These are phyloP conservation scores for Colletotrichum musae DNA, from an alignment of 2,329 filamentous ascomycete genomes.

Conservation along the genomic window DNA sequence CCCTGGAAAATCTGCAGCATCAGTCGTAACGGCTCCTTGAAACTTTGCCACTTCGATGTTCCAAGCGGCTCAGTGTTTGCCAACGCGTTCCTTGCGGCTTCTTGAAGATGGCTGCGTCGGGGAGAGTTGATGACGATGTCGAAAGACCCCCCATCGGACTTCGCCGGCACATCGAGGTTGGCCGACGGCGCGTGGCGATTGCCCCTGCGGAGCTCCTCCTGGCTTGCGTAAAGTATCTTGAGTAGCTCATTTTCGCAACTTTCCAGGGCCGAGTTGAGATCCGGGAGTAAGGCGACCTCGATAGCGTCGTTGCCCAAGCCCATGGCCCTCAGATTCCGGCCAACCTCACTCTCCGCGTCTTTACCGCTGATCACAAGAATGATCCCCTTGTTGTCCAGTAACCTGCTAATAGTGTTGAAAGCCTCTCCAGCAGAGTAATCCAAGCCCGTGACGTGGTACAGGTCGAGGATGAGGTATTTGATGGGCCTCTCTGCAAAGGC, in stretches of 20 bases:
- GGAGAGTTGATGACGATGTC: conserved; percentile 80
- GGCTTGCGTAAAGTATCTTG: conserved; percentile 81
- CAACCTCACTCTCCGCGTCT: conserved; percentile 81
- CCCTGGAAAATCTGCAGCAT: conserved; percentile 97
- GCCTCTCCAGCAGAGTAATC: conserved; percentile 98
- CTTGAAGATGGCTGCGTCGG: conserved; percentile 81
- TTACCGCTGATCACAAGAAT: conserved; percentile 88
- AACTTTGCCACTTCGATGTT: conserved; percentile 82
- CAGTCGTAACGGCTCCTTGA: conserved; percentile 90
- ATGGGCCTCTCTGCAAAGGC: conserved; percentile 84
- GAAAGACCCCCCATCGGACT: conserved; percentile 51
- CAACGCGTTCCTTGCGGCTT: conserved; percentile 83
- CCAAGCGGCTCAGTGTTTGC: conserved; percentile 73
- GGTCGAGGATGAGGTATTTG: conserved; percentile 89
- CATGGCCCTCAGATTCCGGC: conserved; percentile 84
- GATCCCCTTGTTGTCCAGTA: conserved; percentile 83
- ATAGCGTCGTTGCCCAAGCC: conserved; percentile 82
- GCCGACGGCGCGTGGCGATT: conserved; percentile 58
- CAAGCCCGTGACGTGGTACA: conserved; percentile 90
- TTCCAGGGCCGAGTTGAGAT: conserved; percentile 93
- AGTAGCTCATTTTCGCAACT: conserved; percentile 95
- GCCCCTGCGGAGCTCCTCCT: conserved; percentile 69
- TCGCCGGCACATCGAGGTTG: conserved; percentile 65
- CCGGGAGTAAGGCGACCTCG: conserved; percentile 85
- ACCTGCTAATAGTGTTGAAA: conserved; percentile 91